These are phyloP conservation scores for Ichthyophonus hoferi DNA, from an alignment of 208 protist genomes.

Conservation along the genomic window DNA sequence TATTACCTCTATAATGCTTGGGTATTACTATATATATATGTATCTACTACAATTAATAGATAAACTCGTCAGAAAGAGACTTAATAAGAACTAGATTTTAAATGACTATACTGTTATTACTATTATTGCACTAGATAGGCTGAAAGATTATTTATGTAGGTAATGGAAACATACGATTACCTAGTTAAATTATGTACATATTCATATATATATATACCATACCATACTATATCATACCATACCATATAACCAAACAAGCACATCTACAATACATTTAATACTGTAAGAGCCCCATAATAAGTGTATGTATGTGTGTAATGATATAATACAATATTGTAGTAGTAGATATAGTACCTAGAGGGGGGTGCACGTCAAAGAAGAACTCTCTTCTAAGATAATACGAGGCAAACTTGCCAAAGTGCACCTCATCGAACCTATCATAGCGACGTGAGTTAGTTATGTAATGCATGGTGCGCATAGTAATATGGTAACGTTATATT, in stretches of 20 bases:
- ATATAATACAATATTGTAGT: background rate
- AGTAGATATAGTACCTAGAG: constrained; percentile 34
- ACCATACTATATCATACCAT: background rate
- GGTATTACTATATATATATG: background rate
- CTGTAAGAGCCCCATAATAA: too few relatives aligned
- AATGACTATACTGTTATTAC: too few relatives aligned
- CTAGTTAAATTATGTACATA: too few relatives aligned
- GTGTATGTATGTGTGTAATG: background rate
- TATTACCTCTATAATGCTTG: background rate
- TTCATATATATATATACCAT: too few relatives aligned
- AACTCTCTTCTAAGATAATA: constrained; percentile 42
- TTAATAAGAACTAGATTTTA: too few relatives aligned
- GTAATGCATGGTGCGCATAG: too few relatives aligned
- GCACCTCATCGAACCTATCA: constrained; percentile 35
- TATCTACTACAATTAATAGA: background rate
- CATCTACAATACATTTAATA: background rate
- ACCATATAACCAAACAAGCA: background rate
- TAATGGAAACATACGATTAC: too few relatives aligned
- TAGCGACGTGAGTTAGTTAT: background rate
- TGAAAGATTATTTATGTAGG: too few relatives aligned
- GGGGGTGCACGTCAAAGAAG: constrained; percentile 53
- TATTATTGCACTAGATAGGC: too few relatives aligned
- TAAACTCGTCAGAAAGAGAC: too few relatives aligned
- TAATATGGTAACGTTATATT: background rate
- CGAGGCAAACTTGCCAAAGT: constrained; percentile 53